Conservation (phyloP, 441 rosid genomes). For the Bocquillonia castaneifolia region DNA sequence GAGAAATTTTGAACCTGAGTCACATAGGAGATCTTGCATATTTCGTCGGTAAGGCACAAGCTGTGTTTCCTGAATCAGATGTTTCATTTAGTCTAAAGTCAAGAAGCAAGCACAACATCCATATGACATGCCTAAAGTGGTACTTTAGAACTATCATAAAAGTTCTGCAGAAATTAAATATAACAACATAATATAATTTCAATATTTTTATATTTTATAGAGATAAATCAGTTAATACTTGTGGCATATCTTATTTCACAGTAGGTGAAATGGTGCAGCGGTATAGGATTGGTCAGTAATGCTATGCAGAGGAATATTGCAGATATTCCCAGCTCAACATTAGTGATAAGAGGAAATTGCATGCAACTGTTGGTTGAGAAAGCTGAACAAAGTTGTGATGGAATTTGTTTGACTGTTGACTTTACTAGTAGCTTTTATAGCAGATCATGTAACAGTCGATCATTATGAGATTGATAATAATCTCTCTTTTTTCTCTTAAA, state of each 20-base stretch:
- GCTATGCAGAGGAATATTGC: too few species aligned
- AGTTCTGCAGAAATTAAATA: background rate
- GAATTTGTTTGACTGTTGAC: too few species aligned
- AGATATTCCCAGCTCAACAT: too few species aligned
- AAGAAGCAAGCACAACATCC: slow-evolving; percentile 4
- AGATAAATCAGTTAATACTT: background rate
- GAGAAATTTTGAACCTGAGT: slow-evolving; percentile 58
- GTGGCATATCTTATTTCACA: background rate
- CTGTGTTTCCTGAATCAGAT: slow-evolving; percentile 87
- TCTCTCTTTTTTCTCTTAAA: too few species aligned
- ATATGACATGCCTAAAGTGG: background rate
- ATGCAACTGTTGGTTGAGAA: too few species aligned
- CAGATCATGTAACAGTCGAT: too few species aligned
- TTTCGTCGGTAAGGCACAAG: slow-evolving; percentile 82
- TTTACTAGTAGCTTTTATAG: too few species aligned
- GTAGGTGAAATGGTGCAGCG: too few species aligned
- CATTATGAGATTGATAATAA: too few species aligned
- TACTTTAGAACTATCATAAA: background rate
- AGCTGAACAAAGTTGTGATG: too few species aligned
- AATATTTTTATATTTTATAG: background rate
- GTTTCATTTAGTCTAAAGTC: slow-evolving; percentile 23
- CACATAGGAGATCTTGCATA: slow-evolving; percentile 96
- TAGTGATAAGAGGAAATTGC: too few species aligned
- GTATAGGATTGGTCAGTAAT: too few species aligned
- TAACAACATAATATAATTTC: background rate